phyloP scores from a whole-genome alignment of 768 basidiomycete genomes.

The Austroboletus festivus region DNA sequence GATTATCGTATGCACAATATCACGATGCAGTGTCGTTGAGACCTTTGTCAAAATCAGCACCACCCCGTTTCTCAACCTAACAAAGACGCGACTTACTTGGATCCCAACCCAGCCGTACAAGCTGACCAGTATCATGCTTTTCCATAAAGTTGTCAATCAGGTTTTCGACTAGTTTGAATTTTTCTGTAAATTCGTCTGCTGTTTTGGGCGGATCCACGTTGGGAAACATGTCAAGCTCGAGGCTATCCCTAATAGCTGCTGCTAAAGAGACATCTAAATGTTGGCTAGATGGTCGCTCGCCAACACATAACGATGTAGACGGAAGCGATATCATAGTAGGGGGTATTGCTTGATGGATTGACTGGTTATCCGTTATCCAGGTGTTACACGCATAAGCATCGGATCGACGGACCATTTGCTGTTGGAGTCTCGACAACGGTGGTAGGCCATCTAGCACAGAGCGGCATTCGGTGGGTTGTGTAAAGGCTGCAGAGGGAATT shows the following conservation, averaged over 20 bases:
- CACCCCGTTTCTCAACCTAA: not conserved
- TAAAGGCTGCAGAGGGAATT: not conserved
- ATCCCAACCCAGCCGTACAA: conserved; percentile 27
- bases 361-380: too few species aligned
- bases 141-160: conserved; percentile 22
- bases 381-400: too few species aligned
- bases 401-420: conserved; percentile 8
- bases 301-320: not conserved
- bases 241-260: conserved; percentile 11
- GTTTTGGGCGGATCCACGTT: conserved; percentile 17
- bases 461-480: not conserved
- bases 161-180: conserved; percentile 16
- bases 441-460: conserved; percentile 5
- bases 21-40: not conserved
- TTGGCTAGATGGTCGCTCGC: not conserved
- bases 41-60: conserved; percentile 10
- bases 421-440: not conserved
- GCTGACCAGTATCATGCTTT: conserved; percentile 17
- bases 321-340: not conserved
- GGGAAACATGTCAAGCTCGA: not conserved
- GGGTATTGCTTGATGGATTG: not conserved
- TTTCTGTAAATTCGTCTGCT: conserved; percentile 17
- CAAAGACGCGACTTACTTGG: conserved; percentile 13
- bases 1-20: not conserved
- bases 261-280: conserved; percentile 4